Conservation (phyloP, 2,329 filamentous ascomycete species). For the Basipetospora chlamydospora region DNA sequence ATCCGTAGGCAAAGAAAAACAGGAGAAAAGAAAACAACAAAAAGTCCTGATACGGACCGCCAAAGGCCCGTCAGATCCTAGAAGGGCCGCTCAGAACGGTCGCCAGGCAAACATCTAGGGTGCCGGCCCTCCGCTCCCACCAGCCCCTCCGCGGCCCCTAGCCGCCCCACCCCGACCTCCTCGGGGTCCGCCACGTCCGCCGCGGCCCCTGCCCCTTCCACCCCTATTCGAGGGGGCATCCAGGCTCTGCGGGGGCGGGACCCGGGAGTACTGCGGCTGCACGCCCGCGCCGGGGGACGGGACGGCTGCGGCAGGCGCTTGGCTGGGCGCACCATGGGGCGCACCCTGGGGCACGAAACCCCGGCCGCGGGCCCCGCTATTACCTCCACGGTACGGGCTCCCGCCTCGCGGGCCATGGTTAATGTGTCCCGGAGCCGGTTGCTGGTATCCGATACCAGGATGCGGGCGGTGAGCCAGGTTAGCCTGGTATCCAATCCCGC, state of each 20-base stretch:
- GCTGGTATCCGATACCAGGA: conserved; percentile 2
- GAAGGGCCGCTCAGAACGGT: too few relatives aligned
- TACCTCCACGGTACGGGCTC: conserved; percentile 11
- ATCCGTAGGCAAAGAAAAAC: conserved; percentile 14
- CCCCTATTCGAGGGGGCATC: conserved; percentile 23
- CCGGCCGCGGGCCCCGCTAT: conserved; percentile 12
- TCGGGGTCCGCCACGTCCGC: conserved; percentile 19
- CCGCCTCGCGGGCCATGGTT: conserved; percentile 14
- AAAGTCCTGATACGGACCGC: background rate
- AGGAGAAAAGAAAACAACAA: conserved; percentile 9
- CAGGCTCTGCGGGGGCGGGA: conserved; percentile 45
- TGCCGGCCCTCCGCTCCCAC: conserved; percentile 3
- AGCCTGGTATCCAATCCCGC: conserved; percentile 4
- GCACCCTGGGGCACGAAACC: conserved; percentile 12
- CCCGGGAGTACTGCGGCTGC: conserved; percentile 29
- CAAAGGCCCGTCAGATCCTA: too few relatives aligned
- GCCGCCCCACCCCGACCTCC: conserved; percentile 20
- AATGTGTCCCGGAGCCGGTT: background rate
- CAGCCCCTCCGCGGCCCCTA: conserved; percentile 8
- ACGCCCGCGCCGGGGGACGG: conserved; percentile 6
- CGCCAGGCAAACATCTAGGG: too few relatives aligned
- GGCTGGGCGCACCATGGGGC: conserved; percentile 5
- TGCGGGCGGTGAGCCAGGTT: conserved; percentile 8
- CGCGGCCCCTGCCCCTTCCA: conserved; percentile 24
- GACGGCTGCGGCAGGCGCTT: conserved; percentile 11